phyloP scores from a whole-genome alignment of 306 rosid species.

The Medicago ruthenica region DNA sequence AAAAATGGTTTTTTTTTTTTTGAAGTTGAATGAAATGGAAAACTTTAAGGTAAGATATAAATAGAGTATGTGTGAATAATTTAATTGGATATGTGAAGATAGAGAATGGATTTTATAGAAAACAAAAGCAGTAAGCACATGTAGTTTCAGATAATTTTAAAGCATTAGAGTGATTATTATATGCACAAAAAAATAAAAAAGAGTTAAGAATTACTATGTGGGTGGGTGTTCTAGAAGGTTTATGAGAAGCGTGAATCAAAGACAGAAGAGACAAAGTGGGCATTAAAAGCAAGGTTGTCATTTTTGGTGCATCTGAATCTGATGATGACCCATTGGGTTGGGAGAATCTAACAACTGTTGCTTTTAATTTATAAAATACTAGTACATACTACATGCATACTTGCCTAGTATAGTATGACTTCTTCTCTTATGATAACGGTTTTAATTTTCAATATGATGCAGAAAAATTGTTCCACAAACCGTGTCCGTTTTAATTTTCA shows the following conservation, averaged over 20 bases:
- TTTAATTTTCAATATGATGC: too few relatives aligned
- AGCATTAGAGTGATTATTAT: neutral
- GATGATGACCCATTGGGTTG: neutral
- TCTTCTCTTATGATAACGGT: too few relatives aligned
- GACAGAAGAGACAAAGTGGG: neutral
- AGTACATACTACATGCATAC: too few relatives aligned
- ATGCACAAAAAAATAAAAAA: neutral
- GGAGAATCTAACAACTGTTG: neutral
- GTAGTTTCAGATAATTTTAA: conserved; percentile 35
- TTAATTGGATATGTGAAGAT: neutral
- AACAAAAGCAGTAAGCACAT: neutral
- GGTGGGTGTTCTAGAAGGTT: conserved; percentile 38
- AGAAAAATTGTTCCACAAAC: too few relatives aligned
- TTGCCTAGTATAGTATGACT: too few relatives aligned
- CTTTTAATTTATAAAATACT: too few relatives aligned
- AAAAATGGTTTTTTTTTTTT: too few relatives aligned
- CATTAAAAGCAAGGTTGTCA: neutral
- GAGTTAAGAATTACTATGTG: neutral
- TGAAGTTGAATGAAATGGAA: neutral
- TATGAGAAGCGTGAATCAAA: conserved; percentile 20
- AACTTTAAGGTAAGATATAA: neutral
- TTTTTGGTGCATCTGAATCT: neutral
- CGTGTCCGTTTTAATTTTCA: too few relatives aligned
- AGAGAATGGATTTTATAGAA: conserved; percentile 25
- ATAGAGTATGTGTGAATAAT: neutral